These are phyloP conservation scores for Leishmania aethiopica DNA, from an alignment of 208 protist species.

Conservation along the genomic window DNA sequence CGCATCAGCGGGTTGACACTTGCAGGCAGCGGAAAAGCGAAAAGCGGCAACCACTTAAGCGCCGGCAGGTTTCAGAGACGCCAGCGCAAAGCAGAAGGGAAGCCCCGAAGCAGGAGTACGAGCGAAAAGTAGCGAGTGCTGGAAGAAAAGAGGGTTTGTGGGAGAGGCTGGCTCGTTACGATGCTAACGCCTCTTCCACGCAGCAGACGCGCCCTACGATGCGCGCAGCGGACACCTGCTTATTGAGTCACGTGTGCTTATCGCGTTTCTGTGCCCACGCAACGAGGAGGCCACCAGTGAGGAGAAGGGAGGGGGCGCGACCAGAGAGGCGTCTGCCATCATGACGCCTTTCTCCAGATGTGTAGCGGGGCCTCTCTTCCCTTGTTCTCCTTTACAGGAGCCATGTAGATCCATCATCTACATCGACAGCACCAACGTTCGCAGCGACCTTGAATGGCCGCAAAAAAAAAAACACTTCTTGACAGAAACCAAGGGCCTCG, in stretches of 20 bases:
- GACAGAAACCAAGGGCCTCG: not conserved
- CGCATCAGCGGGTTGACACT: not conserved
- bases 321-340: not conserved
- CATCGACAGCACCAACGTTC: not conserved
- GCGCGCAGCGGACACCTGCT: not conserved
- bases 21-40: not conserved
- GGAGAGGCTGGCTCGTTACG: not conserved
- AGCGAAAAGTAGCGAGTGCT: not conserved
- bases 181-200: not conserved
- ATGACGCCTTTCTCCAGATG: not conserved
- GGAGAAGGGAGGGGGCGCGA: not conserved
- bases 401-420: not conserved
- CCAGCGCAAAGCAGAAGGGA: not conserved
- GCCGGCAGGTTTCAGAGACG: not conserved
- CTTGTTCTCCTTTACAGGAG: not conserved
- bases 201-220: not conserved
- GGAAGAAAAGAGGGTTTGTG: not conserved
- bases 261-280: not conserved
- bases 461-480: too few species aligned
- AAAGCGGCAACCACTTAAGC: not conserved
- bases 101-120: not conserved
- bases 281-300: not conserved
- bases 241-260: not conserved
- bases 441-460: not conserved
- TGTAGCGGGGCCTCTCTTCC: not conserved